phyloP scores from a whole-genome alignment of 306 rosid genomes.

The Dalbergia cultrata region DNA sequence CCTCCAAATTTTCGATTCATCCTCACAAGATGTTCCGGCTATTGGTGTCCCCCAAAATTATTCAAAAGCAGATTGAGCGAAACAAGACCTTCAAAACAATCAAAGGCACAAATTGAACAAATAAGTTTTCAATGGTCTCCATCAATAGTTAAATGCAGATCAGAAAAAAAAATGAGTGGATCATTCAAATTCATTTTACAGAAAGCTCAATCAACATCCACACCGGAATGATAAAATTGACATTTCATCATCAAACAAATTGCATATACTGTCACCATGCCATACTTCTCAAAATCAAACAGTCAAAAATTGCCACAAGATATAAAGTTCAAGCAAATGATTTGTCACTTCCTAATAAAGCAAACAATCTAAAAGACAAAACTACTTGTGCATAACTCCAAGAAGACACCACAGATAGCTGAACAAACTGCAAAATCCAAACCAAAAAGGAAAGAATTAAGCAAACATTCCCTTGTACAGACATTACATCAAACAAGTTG shows the following conservation, averaged over 20 bases:
- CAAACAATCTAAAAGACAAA: background rate
- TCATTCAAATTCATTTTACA: background rate
- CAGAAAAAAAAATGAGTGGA: background rate
- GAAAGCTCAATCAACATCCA: background rate
- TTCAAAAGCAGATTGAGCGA: conserved; percentile 7
- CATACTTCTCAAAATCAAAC: background rate
- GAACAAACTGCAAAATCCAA: background rate
- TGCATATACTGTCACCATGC: background rate
- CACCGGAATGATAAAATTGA: background rate
- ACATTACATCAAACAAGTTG: conserved; percentile 36
- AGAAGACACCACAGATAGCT: background rate
- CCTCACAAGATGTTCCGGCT: conserved; percentile 15
- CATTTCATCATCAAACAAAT: background rate
- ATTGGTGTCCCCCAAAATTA: background rate
- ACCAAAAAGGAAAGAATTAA: background rate
- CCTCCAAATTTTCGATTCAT: conserved; percentile 63
- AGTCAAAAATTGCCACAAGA: background rate
- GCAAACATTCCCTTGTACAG: conserved; percentile 10
- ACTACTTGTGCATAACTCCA: background rate
- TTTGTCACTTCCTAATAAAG: background rate
- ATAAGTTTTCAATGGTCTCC: conserved; percentile 15
- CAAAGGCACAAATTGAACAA: conserved; percentile 5
- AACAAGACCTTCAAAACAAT: conserved; percentile 35
- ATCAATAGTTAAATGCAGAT: background rate
- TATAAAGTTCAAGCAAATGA: background rate